A percentile compares a stretch with the other conserved stretches of the same genome.
Conservation (phyloP, 2,329 filamentous ascomycete genomes). For the Helminthosporium solani region DNA sequence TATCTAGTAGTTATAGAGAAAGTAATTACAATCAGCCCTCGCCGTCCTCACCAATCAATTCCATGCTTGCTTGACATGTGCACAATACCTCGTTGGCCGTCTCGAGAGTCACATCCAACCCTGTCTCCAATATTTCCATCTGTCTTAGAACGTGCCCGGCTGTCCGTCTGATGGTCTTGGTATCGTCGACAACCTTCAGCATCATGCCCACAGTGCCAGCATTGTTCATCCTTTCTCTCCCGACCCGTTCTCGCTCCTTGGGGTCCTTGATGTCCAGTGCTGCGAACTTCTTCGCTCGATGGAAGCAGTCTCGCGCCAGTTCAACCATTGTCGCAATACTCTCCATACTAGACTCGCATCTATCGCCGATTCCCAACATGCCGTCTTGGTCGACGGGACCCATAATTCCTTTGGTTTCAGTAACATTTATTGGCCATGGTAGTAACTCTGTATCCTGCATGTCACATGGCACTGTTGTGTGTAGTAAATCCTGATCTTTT, state of each 20-base stretch:
- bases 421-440: background rate
- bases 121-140: conserved; percentile 6
- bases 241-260: conserved; percentile 3
- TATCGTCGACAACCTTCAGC: conserved; percentile 11
- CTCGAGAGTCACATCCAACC: conserved; percentile 9
- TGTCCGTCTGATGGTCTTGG: conserved; percentile 2
- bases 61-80: conserved; percentile 6
- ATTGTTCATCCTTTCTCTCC: conserved; percentile 10
- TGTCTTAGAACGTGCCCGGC: conserved; percentile 9
- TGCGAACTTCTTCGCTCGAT: conserved; percentile 13
- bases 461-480: conserved; percentile 6
- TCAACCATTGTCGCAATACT: conserved; percentile 6
- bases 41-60: background rate
- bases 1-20: too few relatives aligned
- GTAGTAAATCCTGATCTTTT: conserved; percentile 9
- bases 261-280: conserved; percentile 11
- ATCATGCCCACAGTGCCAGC: conserved; percentile 16
- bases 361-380: background rate
- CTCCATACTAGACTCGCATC: background rate
- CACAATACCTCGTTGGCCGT: conserved; percentile 8
- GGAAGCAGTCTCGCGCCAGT: conserved; percentile 2
- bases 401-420: background rate
- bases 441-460: conserved; percentile 10
- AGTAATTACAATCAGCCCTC: too few relatives aligned
- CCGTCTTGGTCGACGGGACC: background rate